Evolutionary conservation across 768 basidiomycete genomes (phyloP).

Genomic region (Russula ochroleuca): DNA sequence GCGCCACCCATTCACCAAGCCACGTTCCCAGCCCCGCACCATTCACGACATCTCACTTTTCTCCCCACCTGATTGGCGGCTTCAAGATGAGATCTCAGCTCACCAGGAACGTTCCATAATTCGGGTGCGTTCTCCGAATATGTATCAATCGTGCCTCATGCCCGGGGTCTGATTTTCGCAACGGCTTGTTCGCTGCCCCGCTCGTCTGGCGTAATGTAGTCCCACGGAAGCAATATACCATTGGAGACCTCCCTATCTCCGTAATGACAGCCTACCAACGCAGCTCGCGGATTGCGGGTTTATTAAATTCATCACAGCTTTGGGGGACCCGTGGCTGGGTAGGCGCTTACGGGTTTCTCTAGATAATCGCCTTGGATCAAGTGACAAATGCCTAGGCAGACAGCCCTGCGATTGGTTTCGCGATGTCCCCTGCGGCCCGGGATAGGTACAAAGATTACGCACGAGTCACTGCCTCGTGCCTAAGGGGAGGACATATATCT

Average conservation of each 20-base stretch:
- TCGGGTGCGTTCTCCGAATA: constrained; percentile 12
- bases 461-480: constrained; percentile 26
- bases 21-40: neutral
- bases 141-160: constrained; percentile 10
- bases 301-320: constrained; percentile 5
- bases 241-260: neutral
- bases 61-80: constrained; percentile 9
- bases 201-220: neutral
- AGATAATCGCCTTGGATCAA: constrained; percentile 23
- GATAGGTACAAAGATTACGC: constrained; percentile 23
- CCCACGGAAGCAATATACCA: constrained; percentile 1
- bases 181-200: neutral
- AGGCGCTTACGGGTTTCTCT: neutral
- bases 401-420: constrained; percentile 18
- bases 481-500: constrained; percentile 27
- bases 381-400: constrained; percentile 25
- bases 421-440: constrained; percentile 15
- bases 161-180: constrained; percentile 4
- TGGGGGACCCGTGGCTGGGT: constrained; percentile 3
- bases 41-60: neutral
- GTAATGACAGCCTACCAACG: neutral
- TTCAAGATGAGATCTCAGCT: constrained; percentile 8
- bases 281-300: neutral
- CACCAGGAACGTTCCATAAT: constrained; percentile 15
- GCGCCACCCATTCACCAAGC: neutral